Evolutionary conservation across 1,284 basidiomycete species (phyloP).

Genomic region (Sporisorium graminicola): DNA sequence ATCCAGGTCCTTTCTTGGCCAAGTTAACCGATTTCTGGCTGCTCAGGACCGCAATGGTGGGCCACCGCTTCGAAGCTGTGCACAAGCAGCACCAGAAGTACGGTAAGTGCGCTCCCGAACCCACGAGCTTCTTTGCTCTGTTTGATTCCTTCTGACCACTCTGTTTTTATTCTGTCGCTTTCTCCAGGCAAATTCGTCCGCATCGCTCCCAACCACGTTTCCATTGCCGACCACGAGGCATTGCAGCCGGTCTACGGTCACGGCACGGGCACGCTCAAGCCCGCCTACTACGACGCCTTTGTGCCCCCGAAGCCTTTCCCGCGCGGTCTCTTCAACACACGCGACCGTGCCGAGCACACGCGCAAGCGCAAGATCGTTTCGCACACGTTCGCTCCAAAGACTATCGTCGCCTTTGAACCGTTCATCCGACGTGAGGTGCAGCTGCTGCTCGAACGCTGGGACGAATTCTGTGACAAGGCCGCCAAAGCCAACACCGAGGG

Average conservation of each 20-base stretch:
- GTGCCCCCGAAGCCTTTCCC: constrained; percentile 70
- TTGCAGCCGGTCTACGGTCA: constrained; percentile 56
- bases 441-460: constrained; percentile 61
- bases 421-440: constrained; percentile 63
- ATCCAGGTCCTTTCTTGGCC: constrained; percentile 82
- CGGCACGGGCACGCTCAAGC: constrained; percentile 57
- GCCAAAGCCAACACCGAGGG: constrained; percentile 42
- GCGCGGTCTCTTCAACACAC: constrained; percentile 82
- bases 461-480: constrained; percentile 59
- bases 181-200: constrained; percentile 77
- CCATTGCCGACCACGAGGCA: constrained; percentile 77
- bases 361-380: constrained; percentile 90
- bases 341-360: constrained; percentile 83
- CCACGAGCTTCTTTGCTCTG: too few species aligned
- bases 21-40: constrained; percentile 84
- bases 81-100: constrained; percentile 82
- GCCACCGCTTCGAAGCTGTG: constrained; percentile 81
- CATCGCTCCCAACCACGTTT: constrained; percentile 87
- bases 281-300: constrained; percentile 80
- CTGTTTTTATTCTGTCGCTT: background rate
- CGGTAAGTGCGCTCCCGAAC: constrained; percentile 72
- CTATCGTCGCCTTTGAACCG: constrained; percentile 60
- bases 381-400: constrained; percentile 79
- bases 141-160: background rate
- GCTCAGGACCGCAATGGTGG: constrained; percentile 76